Evolutionary conservation across 768 basidiomycete species (phyloP), one percentile per base, ranked within the genome.

Genomic region (Boletus rex-veris): DNA sequence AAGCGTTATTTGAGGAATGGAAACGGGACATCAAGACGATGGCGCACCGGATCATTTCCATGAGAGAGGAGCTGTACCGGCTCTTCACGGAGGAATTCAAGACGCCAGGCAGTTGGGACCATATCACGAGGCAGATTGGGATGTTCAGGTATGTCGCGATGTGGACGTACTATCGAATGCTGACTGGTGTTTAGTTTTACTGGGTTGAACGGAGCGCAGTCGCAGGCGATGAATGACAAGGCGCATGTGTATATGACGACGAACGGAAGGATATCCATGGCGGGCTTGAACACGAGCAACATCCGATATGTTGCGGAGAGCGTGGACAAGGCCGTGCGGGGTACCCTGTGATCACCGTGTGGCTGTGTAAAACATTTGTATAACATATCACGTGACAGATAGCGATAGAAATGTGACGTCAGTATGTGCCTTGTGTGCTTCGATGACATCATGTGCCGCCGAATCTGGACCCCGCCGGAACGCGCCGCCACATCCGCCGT

Each of bases 181-280:
- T 67, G 55, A 65, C 19, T 35, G 45, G 36, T 4, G 21, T 18
- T 58, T 68, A 92, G 91, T 71, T 95, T 89, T 74, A 95, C 92
- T 30, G 94, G 93, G 19, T 77, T 97, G 68, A 83, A 72, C 50
- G 68, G 76, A 2, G 74, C 69, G 18, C 89, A 94, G 68, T 83
- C 84, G 69, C 76, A 82, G 68, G 80, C 75, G 46, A 67, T 97
- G 69, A 77, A 82, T 15, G 83, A 87, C 51, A 80, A 82, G 64
- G 84, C 78, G 26, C 93, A 95, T 64, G 75, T 97, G 46, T 97
- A 95, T 70, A 73, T 96, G 79, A 93, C 92, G 3, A 71, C 60
- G 48, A 94, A 93, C 66, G 92, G 94, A 44, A 79, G 94, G 46
- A 96, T 98, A 64, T 93, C 91, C 52, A 96, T 98, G 93, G 91